phyloP scores from a whole-genome alignment of 2,329 filamentous ascomycete species.

The Ophiostoma quercus region DNA sequence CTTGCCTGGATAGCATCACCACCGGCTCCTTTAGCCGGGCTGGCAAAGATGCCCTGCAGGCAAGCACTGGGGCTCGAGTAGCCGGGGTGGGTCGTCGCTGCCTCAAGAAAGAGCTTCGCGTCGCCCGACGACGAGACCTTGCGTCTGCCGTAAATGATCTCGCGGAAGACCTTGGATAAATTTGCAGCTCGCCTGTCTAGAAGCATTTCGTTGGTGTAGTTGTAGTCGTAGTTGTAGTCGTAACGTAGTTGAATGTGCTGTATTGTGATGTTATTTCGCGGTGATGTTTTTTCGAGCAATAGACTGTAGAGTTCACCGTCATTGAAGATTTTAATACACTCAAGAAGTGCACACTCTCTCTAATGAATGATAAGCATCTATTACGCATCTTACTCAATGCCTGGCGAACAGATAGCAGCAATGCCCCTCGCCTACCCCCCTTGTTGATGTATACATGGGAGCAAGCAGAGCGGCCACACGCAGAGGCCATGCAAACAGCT shows the following conservation, averaged over 20 bases:
- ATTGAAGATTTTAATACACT: background rate
- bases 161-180: background rate
- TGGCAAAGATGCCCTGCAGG: conserved; percentile 32
- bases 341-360: background rate
- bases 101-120: conserved; percentile 34
- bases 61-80: conserved; percentile 29
- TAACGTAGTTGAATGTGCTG: background rate
- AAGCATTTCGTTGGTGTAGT: background rate
- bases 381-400: background rate
- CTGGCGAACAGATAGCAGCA: background rate
- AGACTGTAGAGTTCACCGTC: background rate
- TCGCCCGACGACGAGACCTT: conserved; percentile 27
- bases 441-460: background rate
- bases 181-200: background rate
- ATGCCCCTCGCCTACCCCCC: background rate
- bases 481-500: background rate
- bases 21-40: conserved; percentile 24
- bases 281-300: background rate
- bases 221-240: background rate
- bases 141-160: conserved; percentile 29
- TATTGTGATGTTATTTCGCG: background rate
- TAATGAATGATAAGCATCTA: background rate
- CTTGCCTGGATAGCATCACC: conserved; percentile 30
- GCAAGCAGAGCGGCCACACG: background rate
- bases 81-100: conserved; percentile 23